A percentile compares a stretch with the other conserved stretches of the same genome.
These are phyloP conservation scores for Oryza coarctata DNA, from an alignment of 176 grass and related monocot species.

Conservation along the genomic window DNA sequence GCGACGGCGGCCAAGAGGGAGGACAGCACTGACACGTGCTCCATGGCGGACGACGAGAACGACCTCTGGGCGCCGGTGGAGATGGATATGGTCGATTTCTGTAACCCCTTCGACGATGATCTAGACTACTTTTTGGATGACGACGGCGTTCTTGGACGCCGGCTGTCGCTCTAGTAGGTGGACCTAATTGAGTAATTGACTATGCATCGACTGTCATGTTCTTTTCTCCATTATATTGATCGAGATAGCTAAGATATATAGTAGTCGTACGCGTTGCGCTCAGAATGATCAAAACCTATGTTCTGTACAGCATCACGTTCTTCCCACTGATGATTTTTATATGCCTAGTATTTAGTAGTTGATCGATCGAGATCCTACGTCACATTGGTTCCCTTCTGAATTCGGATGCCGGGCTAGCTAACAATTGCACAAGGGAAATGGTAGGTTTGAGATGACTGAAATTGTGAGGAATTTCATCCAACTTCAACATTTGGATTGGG, in stretches of 20 bases:
- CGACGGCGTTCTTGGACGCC: conserved; percentile 3
- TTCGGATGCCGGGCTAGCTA: background rate
- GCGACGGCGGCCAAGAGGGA: background rate
- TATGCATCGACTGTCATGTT: background rate
- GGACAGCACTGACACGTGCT: conserved; percentile 33
- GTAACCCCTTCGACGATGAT: conserved; percentile 20
- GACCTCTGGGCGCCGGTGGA: conserved; percentile 34
- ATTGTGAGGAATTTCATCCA: no score
- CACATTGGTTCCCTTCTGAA: background rate
- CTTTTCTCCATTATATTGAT: background rate
- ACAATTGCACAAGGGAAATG: background rate
- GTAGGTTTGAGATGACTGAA: no score
- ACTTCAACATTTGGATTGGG: no score
- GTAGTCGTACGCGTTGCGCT: background rate
- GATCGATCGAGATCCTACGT: background rate
- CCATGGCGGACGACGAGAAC: conserved; percentile 29
- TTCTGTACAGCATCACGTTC: background rate
- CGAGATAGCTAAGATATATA: background rate
- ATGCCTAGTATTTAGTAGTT: background rate
- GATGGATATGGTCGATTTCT: conserved; percentile 27
- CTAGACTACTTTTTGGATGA: background rate
- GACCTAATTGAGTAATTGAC: background rate
- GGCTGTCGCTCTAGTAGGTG: conserved; percentile 35
- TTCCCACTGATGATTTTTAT: background rate
- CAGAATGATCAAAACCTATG: background rate